Evolutionary conservation across 306 rosid genomes (phyloP).

Genomic region (Luffa aegyptiaca): DNA sequence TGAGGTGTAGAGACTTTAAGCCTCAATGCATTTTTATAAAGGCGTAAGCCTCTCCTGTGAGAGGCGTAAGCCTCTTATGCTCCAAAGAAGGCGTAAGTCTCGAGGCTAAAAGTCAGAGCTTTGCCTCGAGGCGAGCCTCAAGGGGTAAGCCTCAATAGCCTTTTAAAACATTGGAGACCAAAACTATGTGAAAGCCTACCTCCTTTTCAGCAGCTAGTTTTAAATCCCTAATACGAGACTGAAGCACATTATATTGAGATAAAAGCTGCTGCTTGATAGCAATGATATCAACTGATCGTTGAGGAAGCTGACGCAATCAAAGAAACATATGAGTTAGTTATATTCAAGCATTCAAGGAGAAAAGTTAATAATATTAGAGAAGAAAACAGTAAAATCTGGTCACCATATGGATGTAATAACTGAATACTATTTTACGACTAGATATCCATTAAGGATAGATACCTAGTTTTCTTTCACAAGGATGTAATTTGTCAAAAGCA

Average conservation of each 20-base stretch:
- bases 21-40: too few relatives aligned
- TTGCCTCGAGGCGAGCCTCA: too few relatives aligned
- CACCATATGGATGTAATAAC: neutral
- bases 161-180: too few relatives aligned
- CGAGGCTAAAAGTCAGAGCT: too few relatives aligned
- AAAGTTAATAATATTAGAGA: neutral
- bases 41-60: too few relatives aligned
- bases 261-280: slow-evolving; percentile 81
- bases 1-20: too few relatives aligned
- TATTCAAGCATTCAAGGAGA: slow-evolving; percentile 9
- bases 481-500: neutral
- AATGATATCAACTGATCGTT: slow-evolving; percentile 53
- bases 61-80: too few relatives aligned
- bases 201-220: slow-evolving; percentile 86
- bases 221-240: slow-evolving; percentile 74
- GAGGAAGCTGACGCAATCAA: slow-evolving; percentile 61
- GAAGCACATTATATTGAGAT: slow-evolving; percentile 85
- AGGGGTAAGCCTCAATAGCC: too few relatives aligned
- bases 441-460: neutral
- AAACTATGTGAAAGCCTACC: slow-evolving; percentile 34
- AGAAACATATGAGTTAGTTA: slow-evolving; percentile 11
- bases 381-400: neutral
- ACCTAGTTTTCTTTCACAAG: neutral
- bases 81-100: too few relatives aligned
- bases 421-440: neutral